phyloP scores from a whole-genome alignment of 768 basidiomycete species.

The Boletellus emodensis region DNA sequence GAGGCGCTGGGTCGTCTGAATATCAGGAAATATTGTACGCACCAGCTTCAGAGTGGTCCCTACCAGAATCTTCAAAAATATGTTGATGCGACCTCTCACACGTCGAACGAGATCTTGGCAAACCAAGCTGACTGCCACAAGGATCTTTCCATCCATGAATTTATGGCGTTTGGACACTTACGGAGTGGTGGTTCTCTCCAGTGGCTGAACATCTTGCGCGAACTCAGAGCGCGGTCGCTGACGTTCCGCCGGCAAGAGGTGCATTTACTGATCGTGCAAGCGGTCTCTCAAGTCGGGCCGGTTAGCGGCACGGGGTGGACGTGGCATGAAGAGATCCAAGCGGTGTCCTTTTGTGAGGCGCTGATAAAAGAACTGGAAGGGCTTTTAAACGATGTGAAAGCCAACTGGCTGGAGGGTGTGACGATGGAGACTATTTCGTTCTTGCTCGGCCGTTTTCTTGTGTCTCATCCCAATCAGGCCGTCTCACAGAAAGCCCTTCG shows the following conservation, averaged over 20 bases:
- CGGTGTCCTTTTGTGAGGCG: constrained; percentile 31
- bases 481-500: constrained; percentile 16
- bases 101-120: constrained; percentile 42
- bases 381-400: constrained; percentile 34
- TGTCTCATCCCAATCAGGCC: constrained; percentile 12
- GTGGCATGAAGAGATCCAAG: constrained; percentile 41
- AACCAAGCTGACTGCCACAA: constrained; percentile 39
- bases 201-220: constrained; percentile 50
- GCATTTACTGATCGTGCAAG: constrained; percentile 40
- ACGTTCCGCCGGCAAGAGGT: constrained; percentile 40
- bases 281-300: constrained; percentile 42
- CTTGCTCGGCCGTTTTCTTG: constrained; percentile 36
- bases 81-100: constrained; percentile 34
- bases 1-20: constrained; percentile 8
- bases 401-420: constrained; percentile 39
- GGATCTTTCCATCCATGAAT: constrained; percentile 44
- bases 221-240: constrained; percentile 37
- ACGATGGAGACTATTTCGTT: constrained; percentile 33
- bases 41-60: constrained; percentile 28
- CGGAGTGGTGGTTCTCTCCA: constrained; percentile 44
- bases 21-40: constrained; percentile 28
- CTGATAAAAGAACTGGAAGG: constrained; percentile 36
- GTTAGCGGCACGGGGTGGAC: constrained; percentile 11
- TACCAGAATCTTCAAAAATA: constrained; percentile 39
- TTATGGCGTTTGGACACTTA: constrained; percentile 40